These are phyloP conservation scores for Eremochloa ophiuroides DNA, from an alignment of 176 grass and related monocot genomes.

Conservation along the genomic window DNA sequence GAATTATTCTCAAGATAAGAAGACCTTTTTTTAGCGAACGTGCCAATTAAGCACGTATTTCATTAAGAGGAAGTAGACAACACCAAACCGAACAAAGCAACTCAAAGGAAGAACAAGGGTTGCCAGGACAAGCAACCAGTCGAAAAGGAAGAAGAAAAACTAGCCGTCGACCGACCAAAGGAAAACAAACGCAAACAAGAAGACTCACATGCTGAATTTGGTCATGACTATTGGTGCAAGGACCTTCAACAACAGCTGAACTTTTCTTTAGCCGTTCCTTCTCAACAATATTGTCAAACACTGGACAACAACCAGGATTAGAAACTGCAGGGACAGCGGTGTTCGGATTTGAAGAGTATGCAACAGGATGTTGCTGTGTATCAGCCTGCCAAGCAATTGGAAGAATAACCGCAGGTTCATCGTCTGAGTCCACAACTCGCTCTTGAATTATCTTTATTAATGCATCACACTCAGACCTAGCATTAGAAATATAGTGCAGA, in stretches of 20 bases:
- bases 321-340: constrained; percentile 18
- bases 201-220: not conserved
- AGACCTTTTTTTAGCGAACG: too few species aligned
- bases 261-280: constrained; percentile 35
- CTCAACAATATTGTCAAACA: constrained; percentile 26
- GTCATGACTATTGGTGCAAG: constrained; percentile 26
- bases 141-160: too few species aligned
- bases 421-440: constrained; percentile 40
- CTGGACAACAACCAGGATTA: not conserved
- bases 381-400: constrained; percentile 29
- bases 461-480: constrained; percentile 57
- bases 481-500: constrained; percentile 2
- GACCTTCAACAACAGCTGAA: constrained; percentile 6
- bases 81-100: too few species aligned
- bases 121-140: too few species aligned
- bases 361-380: not conserved
- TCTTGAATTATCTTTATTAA: constrained; percentile 64
- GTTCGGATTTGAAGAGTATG: constrained; percentile 28
- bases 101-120: too few species aligned
- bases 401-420: constrained; percentile 7
- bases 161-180: too few species aligned
- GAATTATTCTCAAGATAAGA: not conserved
- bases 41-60: too few species aligned
- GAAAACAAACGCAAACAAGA: too few species aligned
- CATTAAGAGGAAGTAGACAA: too few species aligned